A percentile compares a stretch with the other conserved stretches of the same genome.
Conservation (phyloP, 768 basidiomycete genomes). For the Naganishia antarctica region DNA sequence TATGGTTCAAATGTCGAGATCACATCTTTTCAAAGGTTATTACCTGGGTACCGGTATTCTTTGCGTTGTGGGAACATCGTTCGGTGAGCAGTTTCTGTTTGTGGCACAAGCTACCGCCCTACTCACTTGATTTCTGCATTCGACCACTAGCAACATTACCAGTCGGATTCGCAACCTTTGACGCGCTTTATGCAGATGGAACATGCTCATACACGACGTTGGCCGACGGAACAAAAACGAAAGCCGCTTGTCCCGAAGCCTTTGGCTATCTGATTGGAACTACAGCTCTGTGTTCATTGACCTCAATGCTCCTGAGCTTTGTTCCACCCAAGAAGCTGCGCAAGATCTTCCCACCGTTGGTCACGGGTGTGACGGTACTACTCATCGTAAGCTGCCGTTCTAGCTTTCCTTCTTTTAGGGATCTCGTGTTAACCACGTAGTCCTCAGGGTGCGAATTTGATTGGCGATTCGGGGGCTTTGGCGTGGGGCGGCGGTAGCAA, state of each 20-base stretch:
- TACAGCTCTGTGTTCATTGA: constrained; percentile 68
- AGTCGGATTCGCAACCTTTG: constrained; percentile 63
- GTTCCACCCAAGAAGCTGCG: constrained; percentile 54
- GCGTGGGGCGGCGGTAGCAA: constrained; percentile 85
- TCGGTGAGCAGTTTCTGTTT: background rate
- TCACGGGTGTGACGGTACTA: constrained; percentile 70
- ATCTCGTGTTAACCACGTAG: background rate
- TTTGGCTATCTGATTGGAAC: constrained; percentile 73
- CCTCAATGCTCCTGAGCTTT: constrained; percentile 75
- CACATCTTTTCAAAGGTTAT: constrained; percentile 61
- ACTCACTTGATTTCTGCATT: background rate
- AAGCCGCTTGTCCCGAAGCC: constrained; percentile 68
- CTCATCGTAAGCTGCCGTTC: constrained; percentile 51
- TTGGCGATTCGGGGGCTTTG: constrained; percentile 67
- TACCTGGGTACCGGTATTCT: constrained; percentile 72
- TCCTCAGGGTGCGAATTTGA: constrained; percentile 64
- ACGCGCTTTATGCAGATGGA: constrained; percentile 70
- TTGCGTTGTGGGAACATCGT: constrained; percentile 61
- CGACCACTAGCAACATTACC: constrained; percentile 63
- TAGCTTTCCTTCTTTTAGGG: background rate
- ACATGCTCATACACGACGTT: constrained; percentile 63
- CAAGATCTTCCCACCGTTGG: constrained; percentile 73
- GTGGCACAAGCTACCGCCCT: background rate
- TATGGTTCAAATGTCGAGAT: constrained; percentile 69
- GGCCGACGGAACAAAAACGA: constrained; percentile 60